Conservation (phyloP, 176 grass and related monocot genomes). For the Hsuehochloa calcarea region DNA sequence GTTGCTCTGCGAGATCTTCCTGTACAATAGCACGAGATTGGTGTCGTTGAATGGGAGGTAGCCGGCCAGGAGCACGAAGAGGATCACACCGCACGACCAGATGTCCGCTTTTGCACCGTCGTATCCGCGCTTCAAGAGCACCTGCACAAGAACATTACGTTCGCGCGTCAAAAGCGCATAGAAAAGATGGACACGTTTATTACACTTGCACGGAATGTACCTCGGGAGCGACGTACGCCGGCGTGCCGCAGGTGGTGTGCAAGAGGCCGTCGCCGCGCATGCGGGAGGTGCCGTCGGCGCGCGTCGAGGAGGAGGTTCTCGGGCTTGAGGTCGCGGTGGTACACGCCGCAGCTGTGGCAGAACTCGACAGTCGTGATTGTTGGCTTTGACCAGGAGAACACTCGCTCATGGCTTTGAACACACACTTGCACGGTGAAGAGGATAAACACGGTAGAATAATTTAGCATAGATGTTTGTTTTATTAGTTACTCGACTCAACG, state of each 20-base stretch:
- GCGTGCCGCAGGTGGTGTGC: slow-evolving; percentile 90
- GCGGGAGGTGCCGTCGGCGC: slow-evolving; percentile 29
- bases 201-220: not conserved
- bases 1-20: slow-evolving; percentile 64
- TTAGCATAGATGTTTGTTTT: too few species aligned
- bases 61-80: slow-evolving; percentile 73
- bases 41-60: slow-evolving; percentile 80
- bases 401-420: too few species aligned
- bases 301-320: slow-evolving; percentile 94
- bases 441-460: too few species aligned
- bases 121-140: slow-evolving; percentile 63
- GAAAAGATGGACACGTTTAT: not conserved
- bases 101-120: slow-evolving; percentile 78
- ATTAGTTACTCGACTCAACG: too few species aligned
- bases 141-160: slow-evolving; percentile 8
- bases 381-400: too few species aligned
- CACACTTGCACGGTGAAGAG: too few species aligned
- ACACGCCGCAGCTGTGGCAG: slow-evolving; percentile 86
- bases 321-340: slow-evolving; percentile 96
- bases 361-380: slow-evolving; percentile 81
- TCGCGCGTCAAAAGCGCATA: not conserved
- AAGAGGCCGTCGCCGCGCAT: slow-evolving; percentile 60
- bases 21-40: slow-evolving; percentile 61
- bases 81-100: slow-evolving; percentile 93
- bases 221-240: slow-evolving; percentile 89